These are phyloP conservation scores for Gossypium longicalyx DNA, from an alignment of 345 rosid genomes.

Conservation along the genomic window DNA sequence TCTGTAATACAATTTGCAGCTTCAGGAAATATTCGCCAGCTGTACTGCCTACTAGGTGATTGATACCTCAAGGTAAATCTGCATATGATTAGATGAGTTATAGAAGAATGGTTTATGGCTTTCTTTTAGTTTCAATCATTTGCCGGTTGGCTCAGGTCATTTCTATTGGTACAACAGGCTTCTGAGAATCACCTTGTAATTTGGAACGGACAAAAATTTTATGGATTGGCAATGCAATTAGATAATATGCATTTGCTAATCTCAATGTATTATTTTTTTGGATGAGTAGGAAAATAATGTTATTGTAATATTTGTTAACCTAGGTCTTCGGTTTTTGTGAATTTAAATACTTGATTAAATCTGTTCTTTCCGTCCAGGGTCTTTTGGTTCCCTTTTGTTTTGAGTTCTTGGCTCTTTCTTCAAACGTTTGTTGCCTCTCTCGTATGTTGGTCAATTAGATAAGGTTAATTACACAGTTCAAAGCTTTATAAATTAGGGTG, in stretches of 20 bases:
- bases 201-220: conserved; percentile 16
- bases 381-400: no score
- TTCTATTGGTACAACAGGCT: conserved; percentile 18
- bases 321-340: conserved; percentile 27
- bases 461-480: no score
- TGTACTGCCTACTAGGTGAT: conserved; percentile 95
- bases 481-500: no score
- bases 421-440: no score
- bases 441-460: no score
- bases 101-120: conserved; percentile 20
- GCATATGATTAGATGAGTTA: conserved; percentile 15
- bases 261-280: conserved; percentile 30
- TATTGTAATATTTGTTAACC: conserved; percentile 28
- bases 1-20: conserved; percentile 44
- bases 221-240: conserved; percentile 21
- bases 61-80: conserved; percentile 23
- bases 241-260: conserved; percentile 22
- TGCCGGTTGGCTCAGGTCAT: conserved; percentile 12
- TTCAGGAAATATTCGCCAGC: conserved; percentile 94
- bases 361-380: no score
- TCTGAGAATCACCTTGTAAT: conserved; percentile 18
- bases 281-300: conserved; percentile 11
- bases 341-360: not conserved
- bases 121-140: conserved; percentile 17
- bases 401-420: no score